Evolutionary conservation across 23 red algal genomes (phyloP).

Genomic region (Agarophyton chilense): DNA sequence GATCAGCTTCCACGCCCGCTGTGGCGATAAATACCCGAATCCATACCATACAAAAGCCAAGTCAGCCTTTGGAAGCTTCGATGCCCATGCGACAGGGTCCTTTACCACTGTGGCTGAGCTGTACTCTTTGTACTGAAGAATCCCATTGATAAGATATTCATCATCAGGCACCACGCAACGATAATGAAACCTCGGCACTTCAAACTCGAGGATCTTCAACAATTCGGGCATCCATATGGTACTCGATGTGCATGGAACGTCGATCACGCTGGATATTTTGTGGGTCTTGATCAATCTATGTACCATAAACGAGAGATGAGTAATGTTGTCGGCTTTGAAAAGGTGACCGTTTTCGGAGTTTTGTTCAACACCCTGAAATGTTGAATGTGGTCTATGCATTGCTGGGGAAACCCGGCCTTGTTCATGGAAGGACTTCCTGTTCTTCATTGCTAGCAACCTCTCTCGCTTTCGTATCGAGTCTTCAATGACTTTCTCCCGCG

Average conservation of each 20-base stretch:
- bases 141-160: conserved; percentile 24
- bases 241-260: conserved; percentile 56
- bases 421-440: not conserved
- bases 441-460: not conserved
- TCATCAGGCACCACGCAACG: conserved; percentile 61
- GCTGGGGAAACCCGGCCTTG: not conserved
- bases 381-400: conserved; percentile 3
- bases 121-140: conserved; percentile 44
- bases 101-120: conserved; percentile 21
- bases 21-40: conserved; percentile 50
- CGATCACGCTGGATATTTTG: conserved; percentile 54
- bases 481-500: conserved; percentile 21
- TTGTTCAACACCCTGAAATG: conserved; percentile 36
- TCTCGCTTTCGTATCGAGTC: conserved; percentile 37
- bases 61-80: conserved; percentile 42
- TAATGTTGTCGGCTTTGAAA: conserved; percentile 57
- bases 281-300: conserved; percentile 62
- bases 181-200: conserved; percentile 69
- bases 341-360: conserved; percentile 31
- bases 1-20: conserved; percentile 46
- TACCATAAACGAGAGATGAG: conserved; percentile 74
- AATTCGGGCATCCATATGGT: conserved; percentile 73
- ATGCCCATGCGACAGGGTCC: conserved; percentile 39
- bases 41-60: conserved; percentile 68
- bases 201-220: conserved; percentile 59